These are phyloP conservation scores for Colletotrichum sp. DNA, from an alignment of 2,329 filamentous ascomycete species.

Conservation along the genomic window DNA sequence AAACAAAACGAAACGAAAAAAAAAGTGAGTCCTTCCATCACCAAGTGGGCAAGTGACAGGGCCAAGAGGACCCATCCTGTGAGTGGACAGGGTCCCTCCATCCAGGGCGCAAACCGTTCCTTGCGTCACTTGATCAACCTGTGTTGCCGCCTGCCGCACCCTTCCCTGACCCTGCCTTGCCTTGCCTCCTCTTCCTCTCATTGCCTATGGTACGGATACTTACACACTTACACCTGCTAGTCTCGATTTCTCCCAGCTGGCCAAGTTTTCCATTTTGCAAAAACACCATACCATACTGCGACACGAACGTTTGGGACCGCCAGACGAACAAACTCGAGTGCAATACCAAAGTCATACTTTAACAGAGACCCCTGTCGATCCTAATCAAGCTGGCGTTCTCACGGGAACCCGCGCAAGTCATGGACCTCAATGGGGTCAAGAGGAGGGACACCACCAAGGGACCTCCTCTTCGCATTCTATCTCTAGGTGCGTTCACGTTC, in stretches of 20 bases:
- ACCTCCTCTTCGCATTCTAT: constrained; percentile 88
- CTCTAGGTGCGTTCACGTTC: constrained; percentile 68
- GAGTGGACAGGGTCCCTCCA: background rate
- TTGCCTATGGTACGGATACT: background rate
- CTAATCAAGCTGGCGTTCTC: constrained; percentile 3
- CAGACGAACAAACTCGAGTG: background rate
- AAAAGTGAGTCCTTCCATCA: background rate
- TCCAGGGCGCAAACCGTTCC: constrained; percentile 12
- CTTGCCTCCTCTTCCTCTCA: background rate
- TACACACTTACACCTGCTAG: constrained; percentile 4
- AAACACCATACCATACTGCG: background rate
- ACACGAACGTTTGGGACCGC: background rate
- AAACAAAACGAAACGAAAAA: background rate
- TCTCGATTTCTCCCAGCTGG: background rate
- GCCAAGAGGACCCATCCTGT: background rate
- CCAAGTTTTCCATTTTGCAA: background rate
- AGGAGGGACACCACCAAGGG: constrained; percentile 96
- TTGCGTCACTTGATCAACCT: constrained; percentile 19
- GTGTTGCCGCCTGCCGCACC: background rate
- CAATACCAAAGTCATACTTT: background rate
- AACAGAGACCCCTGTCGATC: background rate
- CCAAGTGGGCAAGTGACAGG: constrained; percentile 8
- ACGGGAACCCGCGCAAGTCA: constrained; percentile 27
- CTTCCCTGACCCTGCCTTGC: background rate
- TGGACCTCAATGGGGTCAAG: constrained; percentile 65